Evolutionary conservation across 148 eudicot species (phyloP), one percentile per base, ranked within the genome.

Genomic region (Spergularia bocconei): DNA sequence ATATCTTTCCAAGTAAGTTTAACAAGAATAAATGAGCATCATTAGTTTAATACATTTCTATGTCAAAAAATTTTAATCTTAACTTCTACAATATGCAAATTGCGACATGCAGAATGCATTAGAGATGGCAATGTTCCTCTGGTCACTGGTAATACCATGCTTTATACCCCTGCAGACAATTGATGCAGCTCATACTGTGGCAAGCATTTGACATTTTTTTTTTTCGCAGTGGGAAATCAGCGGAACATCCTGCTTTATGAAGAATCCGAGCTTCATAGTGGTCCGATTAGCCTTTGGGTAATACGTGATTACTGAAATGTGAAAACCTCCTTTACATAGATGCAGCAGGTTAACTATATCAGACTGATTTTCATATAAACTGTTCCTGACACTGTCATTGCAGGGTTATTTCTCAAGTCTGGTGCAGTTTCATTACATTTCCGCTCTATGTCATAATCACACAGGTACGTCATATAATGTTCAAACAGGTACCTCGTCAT

Each of bases 341-440:
- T n/a, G 2, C 21, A 58, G 2, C 41, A 36, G 33, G 17, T 15
- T 44, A 41, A 48, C 7, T 19, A 44, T 75, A 38, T 44, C 6
- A 58, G 16, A 54, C 11, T 7, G 23, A 54, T 1, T 3, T 47
- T 17, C 13, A 29, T 1, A 36, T 9, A 54, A 54, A 63, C 41
- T 53, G 25, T 60, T 11, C 52, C 33, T 15, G 21, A 38, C 57
- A 33, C 0, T 19, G 23, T 39, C 50, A 15, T 55, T 80, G 81
- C 87, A 89, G 97, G 80, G 25, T 87, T 51, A 74, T 85, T 67
- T 80, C 97, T 33, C 93, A 91, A 78, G 73, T 89, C 67, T 90
- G 94, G 92, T 92, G 90, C 78, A 92, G 92, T 85, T 92, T 85
- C 76, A 81, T 87, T 78, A 92, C 92, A 75, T 90, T 92, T 63